phyloP scores from a whole-genome alignment of 2,329 filamentous ascomycete genomes.

The Mycosphaerella arachidis region DNA sequence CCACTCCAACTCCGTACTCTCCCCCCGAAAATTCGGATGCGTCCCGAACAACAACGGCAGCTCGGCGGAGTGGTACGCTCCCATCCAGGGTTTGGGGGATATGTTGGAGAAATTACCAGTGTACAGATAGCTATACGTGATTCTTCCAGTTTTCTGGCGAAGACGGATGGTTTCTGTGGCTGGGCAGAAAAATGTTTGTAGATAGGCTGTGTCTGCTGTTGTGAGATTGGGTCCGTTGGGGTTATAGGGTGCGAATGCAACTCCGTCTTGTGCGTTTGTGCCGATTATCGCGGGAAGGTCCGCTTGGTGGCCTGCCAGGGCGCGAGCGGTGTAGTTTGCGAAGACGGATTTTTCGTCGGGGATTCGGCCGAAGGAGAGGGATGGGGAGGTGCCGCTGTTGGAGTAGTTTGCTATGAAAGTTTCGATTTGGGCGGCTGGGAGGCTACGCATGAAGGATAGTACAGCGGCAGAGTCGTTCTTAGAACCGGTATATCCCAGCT shows the following conservation, averaged over 20 bases:
- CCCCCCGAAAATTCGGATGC: conserved; percentile 28
- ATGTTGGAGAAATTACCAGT: conserved; percentile 42
- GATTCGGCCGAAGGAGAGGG: conserved; percentile 25
- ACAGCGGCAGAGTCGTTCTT: conserved; percentile 38
- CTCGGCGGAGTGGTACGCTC: conserved; percentile 41
- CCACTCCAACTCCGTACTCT: conserved; percentile 22
- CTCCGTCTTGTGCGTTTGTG: conserved; percentile 35
- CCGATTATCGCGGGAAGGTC: conserved; percentile 37
- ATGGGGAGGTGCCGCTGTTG: conserved; percentile 22
- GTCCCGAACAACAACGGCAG: conserved; percentile 40
- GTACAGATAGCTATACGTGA: conserved; percentile 41
- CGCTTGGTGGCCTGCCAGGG: conserved; percentile 33
- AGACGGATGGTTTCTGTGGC: conserved; percentile 28
- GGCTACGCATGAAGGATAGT: conserved; percentile 18
- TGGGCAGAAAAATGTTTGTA: conserved; percentile 29
- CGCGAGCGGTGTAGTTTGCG: conserved; percentile 22
- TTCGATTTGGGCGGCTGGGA: conserved; percentile 11
- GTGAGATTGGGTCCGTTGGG: conserved; percentile 27
- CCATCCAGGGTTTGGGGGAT: conserved; percentile 38
- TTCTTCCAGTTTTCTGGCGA: conserved; percentile 26
- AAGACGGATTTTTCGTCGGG: conserved; percentile 28
- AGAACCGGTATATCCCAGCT: conserved; percentile 36
- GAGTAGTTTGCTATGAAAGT: conserved; percentile 17
- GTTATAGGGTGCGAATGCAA: conserved; percentile 33
- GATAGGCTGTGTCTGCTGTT: conserved; percentile 10